Conservation (phyloP, 202 grass and related monocot genomes). For the Panicum virgatum region DNA sequence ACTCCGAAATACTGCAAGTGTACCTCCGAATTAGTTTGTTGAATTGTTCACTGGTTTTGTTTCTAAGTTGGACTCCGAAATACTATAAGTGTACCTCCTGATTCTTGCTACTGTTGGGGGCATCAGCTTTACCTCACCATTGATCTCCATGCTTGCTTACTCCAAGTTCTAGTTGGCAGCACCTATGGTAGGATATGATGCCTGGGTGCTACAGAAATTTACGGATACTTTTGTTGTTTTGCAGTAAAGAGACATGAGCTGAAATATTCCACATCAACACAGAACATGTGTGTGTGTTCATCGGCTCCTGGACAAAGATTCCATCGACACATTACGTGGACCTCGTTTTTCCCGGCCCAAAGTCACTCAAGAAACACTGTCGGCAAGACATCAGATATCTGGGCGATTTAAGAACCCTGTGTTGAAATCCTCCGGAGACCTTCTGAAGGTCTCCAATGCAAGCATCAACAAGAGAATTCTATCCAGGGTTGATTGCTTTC, state of each 20-base stretch:
- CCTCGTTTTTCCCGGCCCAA: slow-evolving; percentile 27
- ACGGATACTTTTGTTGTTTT: neutral
- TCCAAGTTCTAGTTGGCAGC: neutral
- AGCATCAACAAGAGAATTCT: slow-evolving; percentile 42
- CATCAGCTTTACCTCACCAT: neutral
- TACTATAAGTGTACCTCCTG: neutral
- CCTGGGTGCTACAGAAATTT: neutral
- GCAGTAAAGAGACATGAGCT: slow-evolving; percentile 56
- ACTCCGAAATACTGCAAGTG: too few relatives aligned
- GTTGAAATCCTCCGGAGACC: neutral
- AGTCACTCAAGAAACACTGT: slow-evolving; percentile 25
- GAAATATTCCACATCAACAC: slow-evolving; percentile 31
- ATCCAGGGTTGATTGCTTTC: slow-evolving; percentile 48
- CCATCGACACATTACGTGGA: slow-evolving; percentile 35
- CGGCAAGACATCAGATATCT: slow-evolving; percentile 1
- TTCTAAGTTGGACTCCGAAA: too few relatives aligned
- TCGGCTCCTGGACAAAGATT: slow-evolving; percentile 30
- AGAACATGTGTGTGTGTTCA: slow-evolving; percentile 27
- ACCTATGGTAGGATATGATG: neutral
- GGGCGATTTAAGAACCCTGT: slow-evolving; percentile 12
- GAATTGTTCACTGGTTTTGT: neutral
- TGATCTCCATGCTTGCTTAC: neutral
- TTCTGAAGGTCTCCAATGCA: neutral
- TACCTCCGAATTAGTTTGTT: too few relatives aligned
- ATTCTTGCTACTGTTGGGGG: neutral